Conservation (phyloP, 2,329 filamentous ascomycete species). For the Xenosphaeropsis pyriputrescens region DNA sequence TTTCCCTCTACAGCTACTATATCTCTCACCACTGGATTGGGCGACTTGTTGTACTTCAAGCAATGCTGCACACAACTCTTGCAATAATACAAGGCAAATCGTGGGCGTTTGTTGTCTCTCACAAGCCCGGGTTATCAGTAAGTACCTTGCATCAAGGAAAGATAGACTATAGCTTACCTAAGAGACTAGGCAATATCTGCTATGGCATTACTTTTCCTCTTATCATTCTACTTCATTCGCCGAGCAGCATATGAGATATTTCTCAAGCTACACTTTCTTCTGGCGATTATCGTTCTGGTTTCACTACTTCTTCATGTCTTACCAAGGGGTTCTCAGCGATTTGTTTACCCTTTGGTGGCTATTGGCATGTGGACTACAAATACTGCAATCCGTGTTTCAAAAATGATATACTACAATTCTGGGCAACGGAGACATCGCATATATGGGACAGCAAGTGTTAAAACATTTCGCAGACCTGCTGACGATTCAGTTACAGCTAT, state of each 20-base stretch:
- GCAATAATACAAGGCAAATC: neutral
- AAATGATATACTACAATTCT: no score
- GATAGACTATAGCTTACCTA: no score
- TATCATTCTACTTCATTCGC: neutral
- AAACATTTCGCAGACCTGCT: no score
- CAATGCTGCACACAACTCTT: slow-evolving; percentile 4
- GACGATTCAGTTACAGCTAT: no score
- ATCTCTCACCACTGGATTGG: slow-evolving; percentile 9
- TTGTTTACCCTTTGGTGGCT: no score
- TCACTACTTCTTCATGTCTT: neutral
- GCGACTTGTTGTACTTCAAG: slow-evolving; percentile 5
- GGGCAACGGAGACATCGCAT: no score
- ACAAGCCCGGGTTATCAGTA: no score
- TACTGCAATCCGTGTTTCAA: no score
- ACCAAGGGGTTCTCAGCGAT: no score
- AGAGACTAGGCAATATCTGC: neutral
- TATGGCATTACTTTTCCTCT: neutral
- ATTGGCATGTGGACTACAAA: no score
- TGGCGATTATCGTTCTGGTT: neutral
- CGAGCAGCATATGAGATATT: slow-evolving; percentile 1
- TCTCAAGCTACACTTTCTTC: neutral
- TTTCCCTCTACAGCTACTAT: slow-evolving; percentile 7
- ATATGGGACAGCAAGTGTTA: no score
- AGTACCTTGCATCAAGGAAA: no score
- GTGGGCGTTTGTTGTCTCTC: neutral